phyloP scores from a whole-genome alignment of 202 grass and related monocot genomes.

The Panicum hallii region DNA sequence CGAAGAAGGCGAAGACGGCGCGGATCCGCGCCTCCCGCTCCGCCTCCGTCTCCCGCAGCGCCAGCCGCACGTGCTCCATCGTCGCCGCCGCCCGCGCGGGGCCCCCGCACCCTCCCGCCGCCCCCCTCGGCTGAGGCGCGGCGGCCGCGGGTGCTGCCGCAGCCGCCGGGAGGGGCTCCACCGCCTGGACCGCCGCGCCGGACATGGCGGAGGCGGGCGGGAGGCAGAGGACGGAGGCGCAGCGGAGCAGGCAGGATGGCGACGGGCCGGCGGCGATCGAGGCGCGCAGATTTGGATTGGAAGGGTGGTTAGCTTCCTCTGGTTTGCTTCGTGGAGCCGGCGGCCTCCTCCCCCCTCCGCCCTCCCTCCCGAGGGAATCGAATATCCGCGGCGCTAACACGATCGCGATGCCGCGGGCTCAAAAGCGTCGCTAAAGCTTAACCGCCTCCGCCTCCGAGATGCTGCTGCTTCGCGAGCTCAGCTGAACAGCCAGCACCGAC shows the following conservation, averaged over 20 bases:
- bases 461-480: neutral
- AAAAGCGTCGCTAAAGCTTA: neutral
- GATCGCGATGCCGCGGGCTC: neutral
- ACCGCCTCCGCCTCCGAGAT: neutral
- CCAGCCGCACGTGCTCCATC: slow-evolving; percentile 81
- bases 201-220: slow-evolving; percentile 36
- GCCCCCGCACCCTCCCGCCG: slow-evolving; percentile 45
- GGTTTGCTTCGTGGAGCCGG: neutral
- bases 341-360: no score
- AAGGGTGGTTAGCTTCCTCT: neutral
- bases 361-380: neutral
- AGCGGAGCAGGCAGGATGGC: neutral
- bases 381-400: slow-evolving; percentile 28
- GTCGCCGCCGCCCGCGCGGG: slow-evolving; percentile 53
- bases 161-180: slow-evolving; percentile 41
- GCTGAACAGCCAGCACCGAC: neutral
- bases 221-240: neutral
- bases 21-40: slow-evolving; percentile 79
- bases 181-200: slow-evolving; percentile 45
- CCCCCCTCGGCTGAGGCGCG: slow-evolving; percentile 16
- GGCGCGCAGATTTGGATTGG: neutral
- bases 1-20: slow-evolving; percentile 82
- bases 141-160: neutral
- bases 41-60: slow-evolving; percentile 73
- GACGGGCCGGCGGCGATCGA: neutral